phyloP scores from a whole-genome alignment of 1,139 yeast species.

The Yamadazyma diospyri region DNA sequence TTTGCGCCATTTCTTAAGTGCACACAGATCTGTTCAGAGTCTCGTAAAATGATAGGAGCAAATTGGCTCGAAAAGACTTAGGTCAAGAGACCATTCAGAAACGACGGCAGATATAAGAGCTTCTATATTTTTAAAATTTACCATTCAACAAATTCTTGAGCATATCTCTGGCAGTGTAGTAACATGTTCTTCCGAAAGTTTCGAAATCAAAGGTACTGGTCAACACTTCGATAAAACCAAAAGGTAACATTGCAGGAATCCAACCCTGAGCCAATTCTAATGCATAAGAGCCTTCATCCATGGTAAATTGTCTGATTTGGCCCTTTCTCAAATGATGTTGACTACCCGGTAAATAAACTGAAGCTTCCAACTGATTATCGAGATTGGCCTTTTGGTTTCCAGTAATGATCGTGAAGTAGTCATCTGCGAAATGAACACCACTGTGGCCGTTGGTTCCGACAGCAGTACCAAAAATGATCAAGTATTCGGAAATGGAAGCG shows the following conservation, averaged over 20 bases:
- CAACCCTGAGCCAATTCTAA: constrained; percentile 97
- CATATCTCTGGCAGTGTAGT: constrained; percentile 79
- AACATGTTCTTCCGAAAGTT: constrained; percentile 65
- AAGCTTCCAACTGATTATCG: constrained; percentile 59
- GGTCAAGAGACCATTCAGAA: too few species aligned
- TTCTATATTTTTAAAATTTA: constrained; percentile 46
- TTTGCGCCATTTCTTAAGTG: too few species aligned
- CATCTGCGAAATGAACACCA: constrained; percentile 95
- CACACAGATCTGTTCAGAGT: too few species aligned
- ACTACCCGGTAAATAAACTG: constrained; percentile 75
- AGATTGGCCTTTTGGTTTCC: constrained; percentile 77
- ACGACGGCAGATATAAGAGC: too few species aligned
- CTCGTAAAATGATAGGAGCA: too few species aligned
- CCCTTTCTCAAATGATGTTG: constrained; percentile 78
- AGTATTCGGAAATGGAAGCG: constrained; percentile 91
- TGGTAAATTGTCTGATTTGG: constrained; percentile 72
- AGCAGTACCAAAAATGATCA: constrained; percentile 85
- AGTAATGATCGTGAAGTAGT: constrained; percentile 82
- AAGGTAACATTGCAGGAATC: constrained; percentile 97
- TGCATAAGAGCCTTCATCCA: constrained; percentile 82
- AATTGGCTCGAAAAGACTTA: too few species aligned
- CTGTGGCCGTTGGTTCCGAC: constrained; percentile 95
- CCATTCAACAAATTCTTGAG: constrained; percentile 60
- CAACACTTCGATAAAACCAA: constrained; percentile 80
- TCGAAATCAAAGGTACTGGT: constrained; percentile 76